These are phyloP conservation scores for Myriosclerotinia curreyana DNA, from an alignment of 2,329 filamentous ascomycete species.

Conservation along the genomic window DNA sequence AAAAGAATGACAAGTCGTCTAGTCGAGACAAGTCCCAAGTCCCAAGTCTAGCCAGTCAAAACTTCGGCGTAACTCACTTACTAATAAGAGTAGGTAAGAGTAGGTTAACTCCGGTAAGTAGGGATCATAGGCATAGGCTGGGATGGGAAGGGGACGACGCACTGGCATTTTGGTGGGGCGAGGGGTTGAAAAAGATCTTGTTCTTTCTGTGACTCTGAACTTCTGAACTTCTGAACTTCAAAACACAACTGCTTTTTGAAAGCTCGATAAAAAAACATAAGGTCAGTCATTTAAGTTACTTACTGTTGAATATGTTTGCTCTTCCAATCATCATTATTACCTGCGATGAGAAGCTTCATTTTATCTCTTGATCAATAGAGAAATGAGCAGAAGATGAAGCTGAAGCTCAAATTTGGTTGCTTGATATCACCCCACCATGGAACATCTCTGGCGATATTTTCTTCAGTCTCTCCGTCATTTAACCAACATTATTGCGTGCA, in stretches of 20 bases:
- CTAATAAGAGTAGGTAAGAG: too few relatives aligned
- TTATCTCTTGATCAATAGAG: slow-evolving; percentile 8
- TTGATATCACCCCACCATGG: slow-evolving; percentile 31
- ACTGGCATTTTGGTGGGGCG: slow-evolving; percentile 23
- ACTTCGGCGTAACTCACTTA: slow-evolving; percentile 11
- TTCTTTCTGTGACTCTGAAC: slow-evolving; percentile 17
- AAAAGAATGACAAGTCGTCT: background rate
- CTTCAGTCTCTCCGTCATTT: slow-evolving; percentile 19
- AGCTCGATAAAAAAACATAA: slow-evolving; percentile 1
- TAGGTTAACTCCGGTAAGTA: slow-evolving; percentile 11
- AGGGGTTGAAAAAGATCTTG: slow-evolving; percentile 22
- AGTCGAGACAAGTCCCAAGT: too few relatives aligned
- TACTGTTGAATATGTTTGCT: background rate
- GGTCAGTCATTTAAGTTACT: background rate
- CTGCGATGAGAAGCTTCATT: background rate
- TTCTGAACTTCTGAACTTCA: slow-evolving; percentile 12
- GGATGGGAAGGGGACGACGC: background rate
- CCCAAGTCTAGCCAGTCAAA: slow-evolving; percentile 10
- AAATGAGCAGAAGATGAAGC: slow-evolving; percentile 15
- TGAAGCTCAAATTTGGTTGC: slow-evolving; percentile 25
- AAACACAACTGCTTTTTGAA: background rate
- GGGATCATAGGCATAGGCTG: slow-evolving; percentile 14
- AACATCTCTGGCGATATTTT: slow-evolving; percentile 24
- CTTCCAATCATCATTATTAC: background rate
- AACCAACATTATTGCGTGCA: slow-evolving; percentile 27